Evolutionary conservation across 306 rosid species (phyloP), one percentile per base, ranked within the genome.

Genomic region (Trifolium fragiferum): DNA sequence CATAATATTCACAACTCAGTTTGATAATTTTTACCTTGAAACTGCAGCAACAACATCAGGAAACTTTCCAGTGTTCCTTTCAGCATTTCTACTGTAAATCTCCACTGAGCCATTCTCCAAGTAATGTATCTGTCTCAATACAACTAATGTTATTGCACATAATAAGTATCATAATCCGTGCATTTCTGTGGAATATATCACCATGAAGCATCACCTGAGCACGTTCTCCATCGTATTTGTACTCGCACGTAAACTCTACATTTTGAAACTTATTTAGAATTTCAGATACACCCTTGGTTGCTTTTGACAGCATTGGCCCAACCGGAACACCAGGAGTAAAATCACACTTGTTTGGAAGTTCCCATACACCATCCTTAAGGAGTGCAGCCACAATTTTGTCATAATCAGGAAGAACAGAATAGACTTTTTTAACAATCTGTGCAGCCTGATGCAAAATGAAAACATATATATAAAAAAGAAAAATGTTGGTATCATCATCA

Each of bases 221-320:
- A 79, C 97, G 96, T 81, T 94, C 96, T 46, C 97, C 98, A 64
- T 91, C 98, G 1, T 94, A 91, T 82, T 94, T 94, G 87, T 90
- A 91, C 79, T 94, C 99, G 78, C 97, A 90, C 14, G 97, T 92
- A 83, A 92, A 91, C 78, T 92, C 96, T 47, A 86, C 82, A 78
- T 84, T 93, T 83, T 88, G 91, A 72, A 92, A 91, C 69, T 88
- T 91, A 79, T 89, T 87, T 74, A 88, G 82, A 80, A 94, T 74
- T 85, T 94, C 97, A 44, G 95, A 79, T 38, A 92, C 84, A 72
- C 95, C 87, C 70, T 90, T 94, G 43, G 93, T 89, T 67, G 99
- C 87, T 76, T 94, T 94, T 71, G 97, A 90, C 60, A 94, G 81
- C 99, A 94, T 94, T 68, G 99, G 97, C 76, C 95, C 92, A 66